phyloP scores from a whole-genome alignment of 1,284 basidiomycete genomes.

The Pseudozyma pruni region DNA sequence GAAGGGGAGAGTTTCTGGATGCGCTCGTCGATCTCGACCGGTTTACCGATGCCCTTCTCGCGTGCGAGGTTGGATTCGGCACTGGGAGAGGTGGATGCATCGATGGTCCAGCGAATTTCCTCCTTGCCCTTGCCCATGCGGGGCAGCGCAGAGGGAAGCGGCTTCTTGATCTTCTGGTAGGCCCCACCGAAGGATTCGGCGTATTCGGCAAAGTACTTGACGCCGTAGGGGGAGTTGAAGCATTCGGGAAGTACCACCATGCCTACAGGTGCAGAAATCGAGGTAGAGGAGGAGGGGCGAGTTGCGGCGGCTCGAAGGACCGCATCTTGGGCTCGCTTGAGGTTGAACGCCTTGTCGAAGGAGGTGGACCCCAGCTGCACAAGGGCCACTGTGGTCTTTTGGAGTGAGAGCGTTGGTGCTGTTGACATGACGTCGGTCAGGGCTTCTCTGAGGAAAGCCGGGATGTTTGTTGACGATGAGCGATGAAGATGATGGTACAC shows the following conservation, averaged over 20 bases:
- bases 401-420: constrained; percentile 37
- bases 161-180: constrained; percentile 58
- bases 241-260: constrained; percentile 77
- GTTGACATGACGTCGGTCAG: constrained; percentile 40
- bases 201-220: constrained; percentile 70
- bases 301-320: constrained; percentile 39
- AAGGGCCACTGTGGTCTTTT: constrained; percentile 54
- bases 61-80: constrained; percentile 37
- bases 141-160: constrained; percentile 36
- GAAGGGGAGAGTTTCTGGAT: constrained; percentile 70
- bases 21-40: constrained; percentile 74
- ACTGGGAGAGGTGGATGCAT: constrained; percentile 42
- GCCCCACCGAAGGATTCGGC: constrained; percentile 62
- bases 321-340: constrained; percentile 54
- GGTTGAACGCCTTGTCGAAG: constrained; percentile 60
- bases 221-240: constrained; percentile 97
- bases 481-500: not conserved
- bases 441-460: not conserved
- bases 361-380: constrained; percentile 64
- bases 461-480: constrained; percentile 4
- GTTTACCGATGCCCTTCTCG: constrained; percentile 41
- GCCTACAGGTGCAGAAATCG: constrained; percentile 41
- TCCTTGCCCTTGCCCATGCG: constrained; percentile 49
- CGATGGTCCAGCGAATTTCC: constrained; percentile 52
- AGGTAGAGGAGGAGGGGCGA: constrained; percentile 6